Evolutionary conservation across 1,284 basidiomycete genomes (phyloP).

Genomic region (Pseudomicrostroma phylloplanum): DNA sequence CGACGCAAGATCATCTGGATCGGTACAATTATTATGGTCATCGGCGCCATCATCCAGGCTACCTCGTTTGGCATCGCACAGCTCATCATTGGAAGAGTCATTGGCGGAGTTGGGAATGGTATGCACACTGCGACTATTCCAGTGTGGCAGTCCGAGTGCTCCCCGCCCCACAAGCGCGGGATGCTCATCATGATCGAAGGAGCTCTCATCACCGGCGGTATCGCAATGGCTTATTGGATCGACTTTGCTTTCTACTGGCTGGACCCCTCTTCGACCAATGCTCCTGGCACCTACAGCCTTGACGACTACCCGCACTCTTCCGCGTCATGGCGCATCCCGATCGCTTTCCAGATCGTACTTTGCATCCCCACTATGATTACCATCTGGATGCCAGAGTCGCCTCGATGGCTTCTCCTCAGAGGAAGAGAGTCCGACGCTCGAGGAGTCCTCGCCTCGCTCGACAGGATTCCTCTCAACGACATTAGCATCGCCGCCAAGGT

Average conservation of each 20-base stretch:
- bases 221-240: conserved; percentile 38
- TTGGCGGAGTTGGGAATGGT: conserved; percentile 46
- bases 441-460: conserved; percentile 36
- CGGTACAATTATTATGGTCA: conserved; percentile 29
- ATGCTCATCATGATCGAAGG: conserved; percentile 49
- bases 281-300: too few relatives aligned
- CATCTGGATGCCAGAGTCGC: conserved; percentile 45
- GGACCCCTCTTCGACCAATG: conserved; percentile 7
- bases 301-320: conserved; percentile 10
- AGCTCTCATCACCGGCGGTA: conserved; percentile 33
- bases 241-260: conserved; percentile 45
- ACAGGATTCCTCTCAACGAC: conserved; percentile 36
- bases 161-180: conserved; percentile 45
- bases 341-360: conserved; percentile 46
- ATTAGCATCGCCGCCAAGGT: conserved; percentile 31
- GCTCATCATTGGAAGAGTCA: conserved; percentile 43
- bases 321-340: conserved; percentile 41
- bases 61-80: conserved; percentile 27
- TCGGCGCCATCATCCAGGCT: conserved; percentile 31
- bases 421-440: conserved; percentile 38
- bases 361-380: conserved; percentile 47
- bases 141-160: conserved; percentile 46
- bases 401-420: conserved; percentile 45
- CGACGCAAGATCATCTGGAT: conserved; percentile 46
- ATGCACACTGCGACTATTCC: conserved; percentile 49